Conservation (phyloP, 2,329 filamentous ascomycete genomes). For the Microcyclospora tardicrescens region DNA sequence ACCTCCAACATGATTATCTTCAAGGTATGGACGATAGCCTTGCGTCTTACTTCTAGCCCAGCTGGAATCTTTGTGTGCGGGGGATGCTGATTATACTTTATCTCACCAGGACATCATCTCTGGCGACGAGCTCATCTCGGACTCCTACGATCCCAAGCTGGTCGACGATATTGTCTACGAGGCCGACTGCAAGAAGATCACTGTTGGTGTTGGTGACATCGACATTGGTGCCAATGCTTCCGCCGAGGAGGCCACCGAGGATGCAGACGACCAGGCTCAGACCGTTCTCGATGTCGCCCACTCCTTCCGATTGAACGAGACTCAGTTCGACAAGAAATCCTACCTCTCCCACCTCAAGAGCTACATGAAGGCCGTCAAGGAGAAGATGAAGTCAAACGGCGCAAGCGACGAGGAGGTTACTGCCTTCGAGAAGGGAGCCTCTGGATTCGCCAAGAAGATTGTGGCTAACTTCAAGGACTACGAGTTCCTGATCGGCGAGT, state of each 20-base stretch:
- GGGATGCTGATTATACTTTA: too few relatives aligned
- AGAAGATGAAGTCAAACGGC: slow-evolving; percentile 49
- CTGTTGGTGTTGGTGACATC: slow-evolving; percentile 53
- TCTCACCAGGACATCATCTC: slow-evolving; percentile 64
- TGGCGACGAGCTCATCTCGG: slow-evolving; percentile 92
- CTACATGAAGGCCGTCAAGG: slow-evolving; percentile 88
- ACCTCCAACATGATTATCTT: slow-evolving; percentile 43
- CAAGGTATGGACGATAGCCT: slow-evolving; percentile 33
- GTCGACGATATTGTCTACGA: slow-evolving; percentile 74
- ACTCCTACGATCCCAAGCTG: slow-evolving; percentile 76
- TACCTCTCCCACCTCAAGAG: slow-evolving; percentile 78
- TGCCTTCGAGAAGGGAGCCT: slow-evolving; percentile 66
- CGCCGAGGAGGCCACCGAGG: slow-evolving; percentile 69
- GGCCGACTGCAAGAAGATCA: slow-evolving; percentile 84
- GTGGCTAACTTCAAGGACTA: slow-evolving; percentile 84
- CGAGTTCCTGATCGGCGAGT: slow-evolving; percentile 86
- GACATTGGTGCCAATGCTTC: slow-evolving; percentile 94
- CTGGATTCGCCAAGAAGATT: slow-evolving; percentile 68
- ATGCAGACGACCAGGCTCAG: slow-evolving; percentile 52
- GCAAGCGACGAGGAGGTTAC: slow-evolving; percentile 54
- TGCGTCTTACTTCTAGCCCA: not conserved
- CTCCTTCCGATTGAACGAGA: slow-evolving; percentile 77
- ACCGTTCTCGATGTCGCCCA: slow-evolving; percentile 87
- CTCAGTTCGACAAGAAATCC: slow-evolving; percentile 72
- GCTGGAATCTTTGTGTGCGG: not conserved